Evolutionary conservation across 1,284 basidiomycete species (phyloP), one percentile per base, ranked within the genome.

Genomic region (Ganoderma sinense): DNA sequence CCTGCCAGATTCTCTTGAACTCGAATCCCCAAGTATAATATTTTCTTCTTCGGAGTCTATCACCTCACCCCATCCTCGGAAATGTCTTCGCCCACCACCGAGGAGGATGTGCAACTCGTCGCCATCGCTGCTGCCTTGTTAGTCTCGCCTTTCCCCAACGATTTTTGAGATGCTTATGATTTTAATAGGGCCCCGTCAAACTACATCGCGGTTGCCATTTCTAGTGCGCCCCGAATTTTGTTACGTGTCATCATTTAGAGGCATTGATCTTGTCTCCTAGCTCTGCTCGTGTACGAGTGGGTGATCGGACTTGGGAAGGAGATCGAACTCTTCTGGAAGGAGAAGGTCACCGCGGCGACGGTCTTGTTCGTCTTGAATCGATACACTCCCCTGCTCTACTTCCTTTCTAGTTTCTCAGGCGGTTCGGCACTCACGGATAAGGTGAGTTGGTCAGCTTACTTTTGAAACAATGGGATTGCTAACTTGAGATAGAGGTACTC

Each of bases 241-340:
- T 33, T 39, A 14, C 16, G 16, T n/a, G 11, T 16, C 18, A 31
- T 31, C 23, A 7, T 26, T 7, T 4, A 10, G 10, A 1, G 8
- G 16, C 5, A 45, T 31, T 39, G 60, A 29, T 14, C 60, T 39
- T 26, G 40, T 41, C 20, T 1, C n/a, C 14, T 53, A 71, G 69
- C 64, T 31, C 29, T 68, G n/a, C 66, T 70, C 7, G 58, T 45
- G 20, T 73, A 65, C 41, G 69, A 71, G 18, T 73, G 64, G 59
- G 2, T 43, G 5, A 63, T 67, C 20, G 71, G 69, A 4, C 56
- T 73, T 13, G 60, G 45, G n/a, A 39, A 61, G 1, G 72, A 73
- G 36, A 60, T 73, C 23, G 31, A 66, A n/a, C 58, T 66, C 36
- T 66, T 69, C 23, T 73, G 72, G 69, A 67, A 23, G 40, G 45